Evolutionary conservation across 1,284 basidiomycete species (phyloP).

Genomic region (Cystobasidium slooffiae): DNA sequence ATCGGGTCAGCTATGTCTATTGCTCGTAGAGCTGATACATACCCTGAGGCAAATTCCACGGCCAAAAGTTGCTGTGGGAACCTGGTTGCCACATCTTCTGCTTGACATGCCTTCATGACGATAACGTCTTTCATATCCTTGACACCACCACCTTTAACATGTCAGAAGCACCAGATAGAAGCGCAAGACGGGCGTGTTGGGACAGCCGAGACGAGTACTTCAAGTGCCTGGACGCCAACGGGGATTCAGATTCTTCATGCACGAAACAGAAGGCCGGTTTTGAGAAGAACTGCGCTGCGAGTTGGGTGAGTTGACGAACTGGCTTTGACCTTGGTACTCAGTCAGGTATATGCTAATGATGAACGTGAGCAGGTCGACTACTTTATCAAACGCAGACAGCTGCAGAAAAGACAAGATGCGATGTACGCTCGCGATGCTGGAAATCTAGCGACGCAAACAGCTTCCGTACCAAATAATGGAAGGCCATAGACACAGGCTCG

Average conservation of each 20-base stretch:
- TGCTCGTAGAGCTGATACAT: too few relatives aligned
- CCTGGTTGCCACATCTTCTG: too few relatives aligned
- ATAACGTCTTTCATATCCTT: neutral
- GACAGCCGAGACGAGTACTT: slow-evolving; percentile 75
- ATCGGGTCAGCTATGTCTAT: too few relatives aligned
- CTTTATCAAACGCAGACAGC: slow-evolving; percentile 76
- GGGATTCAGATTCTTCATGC: slow-evolving; percentile 66
- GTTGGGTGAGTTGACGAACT: slow-evolving; percentile 68
- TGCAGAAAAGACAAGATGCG: slow-evolving; percentile 60
- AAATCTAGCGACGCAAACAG: slow-evolving; percentile 17
- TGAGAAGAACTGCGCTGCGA: slow-evolving; percentile 72
- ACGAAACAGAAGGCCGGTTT: slow-evolving; percentile 63
- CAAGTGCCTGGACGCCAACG: slow-evolving; percentile 68
- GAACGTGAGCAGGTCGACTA: slow-evolving; percentile 68
- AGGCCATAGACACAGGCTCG: neutral
- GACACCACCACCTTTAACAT: slow-evolving; percentile 3
- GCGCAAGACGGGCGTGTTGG: slow-evolving; percentile 66
- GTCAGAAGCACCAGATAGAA: slow-evolving; percentile 55
- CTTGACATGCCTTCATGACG: too few relatives aligned
- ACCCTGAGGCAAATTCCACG: too few relatives aligned
- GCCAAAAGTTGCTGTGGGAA: too few relatives aligned
- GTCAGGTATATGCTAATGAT: neutral
- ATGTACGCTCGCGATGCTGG: slow-evolving; percentile 50
- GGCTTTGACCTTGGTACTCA: neutral
- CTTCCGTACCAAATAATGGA: slow-evolving; percentile 7